Conservation (phyloP, 257 asterid species). For the Penstemon davidsonii region DNA sequence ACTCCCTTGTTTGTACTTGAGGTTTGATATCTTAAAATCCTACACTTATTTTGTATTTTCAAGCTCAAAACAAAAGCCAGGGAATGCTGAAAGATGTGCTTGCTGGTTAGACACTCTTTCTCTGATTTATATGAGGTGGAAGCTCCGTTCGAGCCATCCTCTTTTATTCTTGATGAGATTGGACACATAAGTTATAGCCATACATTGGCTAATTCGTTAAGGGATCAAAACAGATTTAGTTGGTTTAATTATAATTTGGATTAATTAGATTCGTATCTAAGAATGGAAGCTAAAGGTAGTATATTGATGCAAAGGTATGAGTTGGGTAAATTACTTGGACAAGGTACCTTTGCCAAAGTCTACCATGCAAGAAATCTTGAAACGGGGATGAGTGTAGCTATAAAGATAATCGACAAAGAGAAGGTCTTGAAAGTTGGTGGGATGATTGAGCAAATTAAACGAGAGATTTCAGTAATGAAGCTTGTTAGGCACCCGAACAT, state of each 20-base stretch:
- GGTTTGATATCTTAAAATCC: conserved; percentile 6
- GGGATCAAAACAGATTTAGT: conserved; percentile 21
- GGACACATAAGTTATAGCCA: conserved; percentile 25
- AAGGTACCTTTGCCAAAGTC: conserved; percentile 88
- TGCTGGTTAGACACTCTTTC: conserved; percentile 40
- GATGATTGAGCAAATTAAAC: conserved; percentile 52
- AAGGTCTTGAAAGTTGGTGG: conserved; percentile 50
- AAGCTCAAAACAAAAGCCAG: conserved; percentile 37
- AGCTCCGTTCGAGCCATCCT: conserved; percentile 45
- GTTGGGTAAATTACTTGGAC: conserved; percentile 82
- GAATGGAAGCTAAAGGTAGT: conserved; percentile 57
- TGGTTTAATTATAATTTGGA: conserved; percentile 17
- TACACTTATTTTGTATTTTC: conserved; percentile 29
- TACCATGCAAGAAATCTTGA: conserved; percentile 61
- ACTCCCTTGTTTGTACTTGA: background rate
- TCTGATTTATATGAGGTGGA: conserved; percentile 33
- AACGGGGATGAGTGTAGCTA: conserved; percentile 59
- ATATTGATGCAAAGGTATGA: conserved; percentile 64
- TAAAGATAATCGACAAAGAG: conserved; percentile 64
- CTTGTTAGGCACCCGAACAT: conserved; percentile 52
- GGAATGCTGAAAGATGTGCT: conserved; percentile 95
- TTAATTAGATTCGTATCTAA: conserved; percentile 19
- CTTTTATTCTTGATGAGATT: conserved; percentile 50
- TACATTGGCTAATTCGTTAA: conserved; percentile 8
- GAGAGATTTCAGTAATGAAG: conserved; percentile 51